These are phyloP conservation scores for Capsicum pubescens DNA, from an alignment of 257 asterid genomes.

Conservation along the genomic window DNA sequence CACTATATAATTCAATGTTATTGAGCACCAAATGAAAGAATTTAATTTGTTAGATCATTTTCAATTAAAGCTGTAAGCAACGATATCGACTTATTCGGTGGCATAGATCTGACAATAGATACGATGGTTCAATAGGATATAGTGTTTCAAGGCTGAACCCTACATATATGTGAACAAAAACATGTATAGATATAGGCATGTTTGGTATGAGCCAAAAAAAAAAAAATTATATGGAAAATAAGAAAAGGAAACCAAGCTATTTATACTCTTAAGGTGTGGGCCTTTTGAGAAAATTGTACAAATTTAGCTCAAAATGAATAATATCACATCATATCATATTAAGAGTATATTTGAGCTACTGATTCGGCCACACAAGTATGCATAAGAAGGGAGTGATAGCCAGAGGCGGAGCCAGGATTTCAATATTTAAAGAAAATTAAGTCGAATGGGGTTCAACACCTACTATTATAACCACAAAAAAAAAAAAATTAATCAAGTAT, in stretches of 20 bases:
- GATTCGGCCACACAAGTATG: not conserved
- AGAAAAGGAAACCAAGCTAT: no score
- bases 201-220: not conserved
- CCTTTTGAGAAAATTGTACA: not conserved
- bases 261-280: no score
- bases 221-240: no score
- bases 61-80: not conserved
- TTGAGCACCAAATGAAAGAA: not conserved
- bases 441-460: no score
- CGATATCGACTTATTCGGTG: not conserved
- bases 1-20: not conserved
- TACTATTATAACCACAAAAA: no score
- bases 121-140: not conserved
- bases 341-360: not conserved
- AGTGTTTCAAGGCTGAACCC: not conserved
- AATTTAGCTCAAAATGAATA: not conserved
- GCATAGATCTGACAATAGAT: not conserved
- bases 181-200: not conserved
- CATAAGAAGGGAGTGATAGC: not conserved
- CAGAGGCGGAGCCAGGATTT: no score
- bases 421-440: no score
- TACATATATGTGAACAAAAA: not conserved
- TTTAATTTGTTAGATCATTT: not conserved
- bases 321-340: not conserved
- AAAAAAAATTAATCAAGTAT: no score